Conservation (phyloP, 2,329 filamentous ascomycete genomes). For the Fonsecaea erecta region DNA sequence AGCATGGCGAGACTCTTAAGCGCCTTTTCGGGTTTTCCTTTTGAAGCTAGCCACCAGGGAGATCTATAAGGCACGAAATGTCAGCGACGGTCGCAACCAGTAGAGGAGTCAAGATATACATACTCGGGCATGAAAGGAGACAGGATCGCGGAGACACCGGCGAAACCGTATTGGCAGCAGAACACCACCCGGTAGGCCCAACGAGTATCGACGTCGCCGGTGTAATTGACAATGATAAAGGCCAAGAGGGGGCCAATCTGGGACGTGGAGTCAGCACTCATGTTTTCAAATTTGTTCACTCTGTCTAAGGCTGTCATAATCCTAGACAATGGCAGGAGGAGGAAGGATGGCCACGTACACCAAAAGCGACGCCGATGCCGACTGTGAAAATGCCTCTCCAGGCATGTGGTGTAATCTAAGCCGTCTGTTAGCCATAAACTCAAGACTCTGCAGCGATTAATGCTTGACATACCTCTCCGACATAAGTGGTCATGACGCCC, state of each 20-base stretch:
- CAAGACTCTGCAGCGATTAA: too few species aligned
- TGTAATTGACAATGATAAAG: slow-evolving; percentile 46
- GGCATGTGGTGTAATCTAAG: slow-evolving; percentile 49
- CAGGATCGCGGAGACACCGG: slow-evolving; percentile 42
- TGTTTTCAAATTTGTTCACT: too few species aligned
- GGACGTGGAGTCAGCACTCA: too few species aligned
- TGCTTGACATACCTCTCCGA: slow-evolving; percentile 45
- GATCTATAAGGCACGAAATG: slow-evolving; percentile 33
- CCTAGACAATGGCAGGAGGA: not conserved
- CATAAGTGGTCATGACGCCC: slow-evolving; percentile 47
- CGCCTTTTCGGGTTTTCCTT: slow-evolving; percentile 43
- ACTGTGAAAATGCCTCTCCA: slow-evolving; percentile 56
- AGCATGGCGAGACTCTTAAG: slow-evolving; percentile 39
- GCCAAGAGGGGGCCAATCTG: slow-evolving; percentile 36
- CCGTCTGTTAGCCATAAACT: slow-evolving; percentile 31
- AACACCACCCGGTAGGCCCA: slow-evolving; percentile 53
- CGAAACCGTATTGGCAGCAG: slow-evolving; percentile 50
- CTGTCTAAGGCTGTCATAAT: not conserved
- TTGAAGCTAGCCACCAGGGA: slow-evolving; percentile 49
- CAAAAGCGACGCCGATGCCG: slow-evolving; percentile 49
- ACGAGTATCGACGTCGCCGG: slow-evolving; percentile 43
- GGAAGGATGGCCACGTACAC: slow-evolving; percentile 35
- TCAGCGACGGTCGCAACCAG: not conserved
- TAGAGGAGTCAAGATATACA: not conserved
- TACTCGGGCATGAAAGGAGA: slow-evolving; percentile 36